Evolutionary conservation across 768 basidiomycete species (phyloP), one percentile per base, ranked within the genome.

Genomic region (Hygrocybe punicea): DNA sequence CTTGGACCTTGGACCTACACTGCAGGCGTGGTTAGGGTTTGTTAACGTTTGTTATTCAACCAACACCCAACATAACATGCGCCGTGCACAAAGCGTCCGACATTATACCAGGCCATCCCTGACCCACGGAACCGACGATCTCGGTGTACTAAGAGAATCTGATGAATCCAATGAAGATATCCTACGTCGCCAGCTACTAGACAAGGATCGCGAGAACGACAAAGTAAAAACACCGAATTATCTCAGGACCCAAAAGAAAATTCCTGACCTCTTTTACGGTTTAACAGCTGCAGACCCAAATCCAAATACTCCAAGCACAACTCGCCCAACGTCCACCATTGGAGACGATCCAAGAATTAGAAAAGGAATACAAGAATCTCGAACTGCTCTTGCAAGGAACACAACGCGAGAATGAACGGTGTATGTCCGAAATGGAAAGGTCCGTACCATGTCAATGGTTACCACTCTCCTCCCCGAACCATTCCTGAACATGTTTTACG

Each of bases 381-480:
- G 91, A 91, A 37, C 74, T 93, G 16, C 74, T 93, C 3, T 71
- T 91, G 0, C 82, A 88, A 58, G 91, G 90, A 0, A 92, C 91
- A 0, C 89, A 91, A 60, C 75, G 89, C 50, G 91, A 93, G 73
- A 93, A 93, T 63, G 90, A 92, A 62, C 78, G 86, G 49, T 87
- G 85, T 60, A 92, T 93, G 91, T 77, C 82, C 0, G 89, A 91
- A 57, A 75, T 91, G 2, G 90, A 92, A 55, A 78, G 85, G 87
- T 85, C 56, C 50, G 76, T 72, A 16, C 16, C 14, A 10, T n/a
- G 19, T 34, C 6, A 16, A 24, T n/a, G n/a, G n/a, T n/a, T n/a
- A n/a, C n/a, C n/a, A n/a, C 14, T 19, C 29, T 17, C 23, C 17
- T 21, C 42, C 24, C 16, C 7, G 42, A 6, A 9, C 29, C 35